These are phyloP conservation scores for Lachnellula cervina DNA, from an alignment of 2,329 filamentous ascomycete species.

Conservation along the genomic window DNA sequence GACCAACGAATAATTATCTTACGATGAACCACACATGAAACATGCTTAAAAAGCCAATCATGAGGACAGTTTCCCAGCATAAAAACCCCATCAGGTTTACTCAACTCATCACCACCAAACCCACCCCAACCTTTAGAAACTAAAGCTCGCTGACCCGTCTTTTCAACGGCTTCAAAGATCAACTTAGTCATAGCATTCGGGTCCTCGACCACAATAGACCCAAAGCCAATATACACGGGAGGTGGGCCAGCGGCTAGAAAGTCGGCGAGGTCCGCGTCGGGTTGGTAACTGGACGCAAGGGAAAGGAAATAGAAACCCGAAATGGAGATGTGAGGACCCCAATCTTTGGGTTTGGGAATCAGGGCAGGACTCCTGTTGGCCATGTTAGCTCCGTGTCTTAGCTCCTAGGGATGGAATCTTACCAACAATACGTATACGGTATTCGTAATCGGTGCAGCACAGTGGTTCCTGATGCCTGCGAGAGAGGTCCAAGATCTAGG, in stretches of 20 bases:
- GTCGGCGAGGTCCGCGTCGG: not conserved
- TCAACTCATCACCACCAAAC: slow-evolving; percentile 53
- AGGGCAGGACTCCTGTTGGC: not conserved
- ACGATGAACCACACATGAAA: slow-evolving; percentile 59
- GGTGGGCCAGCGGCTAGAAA: not conserved
- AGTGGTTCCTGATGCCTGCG: slow-evolving; percentile 37
- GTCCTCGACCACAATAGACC: not conserved
- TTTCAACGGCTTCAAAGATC: not conserved
- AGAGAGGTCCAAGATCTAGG: slow-evolving; percentile 38
- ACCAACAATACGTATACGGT: slow-evolving; percentile 61
- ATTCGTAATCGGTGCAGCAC: slow-evolving; percentile 68
- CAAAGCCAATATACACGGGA: not conserved
- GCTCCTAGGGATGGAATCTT: not conserved
- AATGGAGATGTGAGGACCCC: not conserved
- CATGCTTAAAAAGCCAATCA: slow-evolving; percentile 67
- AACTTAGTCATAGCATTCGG: not conserved
- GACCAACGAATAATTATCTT: not conserved
- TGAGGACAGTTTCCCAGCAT: slow-evolving; percentile 69
- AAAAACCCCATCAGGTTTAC: slow-evolving; percentile 57
- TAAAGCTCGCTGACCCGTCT: not conserved
- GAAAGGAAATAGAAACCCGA: not conserved
- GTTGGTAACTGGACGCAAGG: not conserved
- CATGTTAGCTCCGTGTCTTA: slow-evolving; percentile 44
- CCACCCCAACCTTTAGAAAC: slow-evolving; percentile 37
- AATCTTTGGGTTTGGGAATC: not conserved